Evolutionary conservation across 805 yeast genomes (phyloP).

Genomic region (Saturnispora dispora): DNA sequence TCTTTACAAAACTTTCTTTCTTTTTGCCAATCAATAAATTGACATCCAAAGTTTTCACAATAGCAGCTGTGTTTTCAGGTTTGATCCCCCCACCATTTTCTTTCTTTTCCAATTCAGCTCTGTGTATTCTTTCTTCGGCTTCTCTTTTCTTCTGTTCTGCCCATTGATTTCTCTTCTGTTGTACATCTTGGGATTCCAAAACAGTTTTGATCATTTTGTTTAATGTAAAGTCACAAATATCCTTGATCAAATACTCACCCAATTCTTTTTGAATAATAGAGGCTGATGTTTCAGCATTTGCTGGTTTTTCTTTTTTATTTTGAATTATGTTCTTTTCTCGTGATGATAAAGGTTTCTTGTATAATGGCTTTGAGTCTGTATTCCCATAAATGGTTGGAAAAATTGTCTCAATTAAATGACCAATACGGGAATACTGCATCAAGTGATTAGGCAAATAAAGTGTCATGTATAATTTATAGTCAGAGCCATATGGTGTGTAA

Average conservation of each 20-base stretch:
- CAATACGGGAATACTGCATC: conserved; percentile 23
- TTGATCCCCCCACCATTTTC: background rate
- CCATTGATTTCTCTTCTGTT: conserved; percentile 15
- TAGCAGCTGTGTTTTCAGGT: conserved; percentile 32
- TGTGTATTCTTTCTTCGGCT: conserved; percentile 7
- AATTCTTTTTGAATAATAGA: conserved; percentile 54
- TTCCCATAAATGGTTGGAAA: conserved; percentile 2
- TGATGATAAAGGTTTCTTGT: background rate
- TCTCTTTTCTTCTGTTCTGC: conserved; percentile 8
- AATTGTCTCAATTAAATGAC: conserved; percentile 14
- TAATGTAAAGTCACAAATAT: conserved; percentile 62
- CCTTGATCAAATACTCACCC: conserved; percentile 52
- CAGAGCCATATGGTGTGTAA: conserved; percentile 16
- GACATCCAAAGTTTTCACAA: conserved; percentile 11
- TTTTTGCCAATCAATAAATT: conserved; percentile 9
- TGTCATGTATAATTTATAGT: conserved; percentile 48
- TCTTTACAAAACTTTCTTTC: conserved; percentile 33
- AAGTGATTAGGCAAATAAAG: conserved; percentile 40
- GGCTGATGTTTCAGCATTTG: conserved; percentile 49
- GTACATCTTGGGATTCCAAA: conserved; percentile 38
- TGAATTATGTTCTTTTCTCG: background rate
- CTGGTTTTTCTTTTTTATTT: conserved; percentile 4
- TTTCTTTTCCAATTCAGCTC: conserved; percentile 18
- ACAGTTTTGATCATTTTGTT: conserved; percentile 59
- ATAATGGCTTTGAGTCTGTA: background rate